A percentile compares a stretch with the other conserved stretches of the same genome.
These are phyloP conservation scores for Clavariopsis aquatica DNA, from an alignment of 495 filamentous ascomycete species.

Conservation along the genomic window DNA sequence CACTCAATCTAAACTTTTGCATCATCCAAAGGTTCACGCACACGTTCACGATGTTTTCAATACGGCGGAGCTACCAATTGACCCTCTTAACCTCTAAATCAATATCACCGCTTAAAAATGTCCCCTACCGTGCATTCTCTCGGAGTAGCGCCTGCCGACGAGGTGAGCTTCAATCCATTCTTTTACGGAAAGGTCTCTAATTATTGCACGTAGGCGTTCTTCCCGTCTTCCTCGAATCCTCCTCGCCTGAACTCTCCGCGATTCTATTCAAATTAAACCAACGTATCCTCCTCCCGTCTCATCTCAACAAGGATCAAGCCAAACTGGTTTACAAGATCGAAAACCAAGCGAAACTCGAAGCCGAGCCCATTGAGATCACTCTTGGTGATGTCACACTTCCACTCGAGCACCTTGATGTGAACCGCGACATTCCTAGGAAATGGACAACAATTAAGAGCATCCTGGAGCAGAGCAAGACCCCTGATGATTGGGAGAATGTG, in stretches of 20 bases:
- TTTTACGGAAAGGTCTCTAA: background rate
- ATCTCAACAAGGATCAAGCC: constrained; percentile 41
- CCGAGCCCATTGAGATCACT: constrained; percentile 42
- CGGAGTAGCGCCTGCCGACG: constrained; percentile 11
- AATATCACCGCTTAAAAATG: constrained; percentile 2
- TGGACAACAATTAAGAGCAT: constrained; percentile 28
- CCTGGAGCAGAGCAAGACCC: constrained; percentile 35
- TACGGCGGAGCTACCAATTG: constrained; percentile 27
- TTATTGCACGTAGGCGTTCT: constrained; percentile 27
- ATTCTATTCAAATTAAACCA: constrained; percentile 39
- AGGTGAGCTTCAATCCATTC: constrained; percentile 8
- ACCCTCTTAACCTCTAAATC: background rate
- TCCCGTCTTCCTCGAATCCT: constrained; percentile 40
- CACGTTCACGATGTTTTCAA: constrained; percentile 22
- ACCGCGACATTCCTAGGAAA: constrained; percentile 40
- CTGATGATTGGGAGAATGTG: constrained; percentile 44
- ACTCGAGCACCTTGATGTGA: constrained; percentile 42
- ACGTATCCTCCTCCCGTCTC: constrained; percentile 44
- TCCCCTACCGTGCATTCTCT: constrained; percentile 29
- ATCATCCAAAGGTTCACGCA: background rate
- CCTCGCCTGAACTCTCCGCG: constrained; percentile 39
- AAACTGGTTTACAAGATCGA: constrained; percentile 42
- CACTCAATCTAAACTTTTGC: background rate
- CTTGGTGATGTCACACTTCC: constrained; percentile 45
- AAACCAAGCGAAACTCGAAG: constrained; percentile 33